Evolutionary conservation across 257 asterid genomes (phyloP), one percentile per base, ranked within the genome.

Genomic region (Craterostigma plantagineum): DNA sequence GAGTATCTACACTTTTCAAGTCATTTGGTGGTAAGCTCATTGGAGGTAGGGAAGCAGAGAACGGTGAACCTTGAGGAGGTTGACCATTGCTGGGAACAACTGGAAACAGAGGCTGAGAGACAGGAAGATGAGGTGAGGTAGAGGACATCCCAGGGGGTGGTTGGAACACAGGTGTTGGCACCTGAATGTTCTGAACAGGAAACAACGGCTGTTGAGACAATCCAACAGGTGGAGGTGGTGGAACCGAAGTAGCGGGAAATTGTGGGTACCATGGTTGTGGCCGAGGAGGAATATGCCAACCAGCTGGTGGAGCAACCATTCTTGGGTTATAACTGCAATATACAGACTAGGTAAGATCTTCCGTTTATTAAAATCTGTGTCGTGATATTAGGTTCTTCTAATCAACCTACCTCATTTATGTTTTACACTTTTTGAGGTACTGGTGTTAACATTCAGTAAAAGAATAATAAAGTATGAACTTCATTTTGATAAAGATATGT

Each of bases 251-350:
- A 61, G 64, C 68, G 17, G 87, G 72, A 65, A 63, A 69, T 52
- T 70, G 94, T 13, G 83, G 70, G 69, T 75, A 77, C 96, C 92
- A 81, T 16, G 64, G 69, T 49, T 70, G 94, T 23, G 85, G 96
- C 13, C 76, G 92, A 42, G 82, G 73, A 12, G 75, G 64, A 54
- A 43, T 60, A 16, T 65, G 60, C 96, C 96, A 85, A 50, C 81
- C 85, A 61, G 55, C 67, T 44, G 76, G 69, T 42, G 81, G 85
- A 44, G 69, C 59, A 15, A 78, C 66, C n/a, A 75, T 23, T 40
- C 81, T 63, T 18, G 92, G 77, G 57, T 67, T 76, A 44, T 77
- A 75, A 38, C 96, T 85, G 76, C 71, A 72, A 33, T 23, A 23
- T 40, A 9, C 14, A 34, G 15, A 0, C 34, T 1, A 16, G 16